Evolutionary conservation across 2,329 filamentous ascomycete species (phyloP).

Genomic region (Erysiphe neolycopersici): DNA sequence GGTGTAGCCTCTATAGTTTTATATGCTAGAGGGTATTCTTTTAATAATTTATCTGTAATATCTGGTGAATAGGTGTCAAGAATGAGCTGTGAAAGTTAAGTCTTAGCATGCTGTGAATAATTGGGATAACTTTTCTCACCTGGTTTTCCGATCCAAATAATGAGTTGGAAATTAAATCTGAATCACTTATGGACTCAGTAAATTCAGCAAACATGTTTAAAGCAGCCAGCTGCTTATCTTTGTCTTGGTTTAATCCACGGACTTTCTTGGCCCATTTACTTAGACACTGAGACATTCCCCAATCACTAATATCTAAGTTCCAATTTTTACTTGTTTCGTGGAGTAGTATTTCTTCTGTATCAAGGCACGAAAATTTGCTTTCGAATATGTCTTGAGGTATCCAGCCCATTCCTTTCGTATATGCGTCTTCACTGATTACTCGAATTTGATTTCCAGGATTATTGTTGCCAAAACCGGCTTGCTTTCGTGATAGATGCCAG

Average conservation of each 20-base stretch:
- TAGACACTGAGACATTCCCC: slow-evolving; percentile 20
- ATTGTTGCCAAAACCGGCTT: slow-evolving; percentile 34
- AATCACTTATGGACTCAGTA: slow-evolving; percentile 32
- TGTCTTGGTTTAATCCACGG: slow-evolving; percentile 2
- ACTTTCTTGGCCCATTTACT: slow-evolving; percentile 15
- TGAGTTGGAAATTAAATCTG: slow-evolving; percentile 25
- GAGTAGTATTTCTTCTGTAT: slow-evolving; percentile 33
- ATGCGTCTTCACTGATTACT: slow-evolving; percentile 61
- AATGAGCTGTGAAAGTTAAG: slow-evolving; percentile 3
- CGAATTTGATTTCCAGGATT: slow-evolving; percentile 44
- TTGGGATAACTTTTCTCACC: slow-evolving; percentile 3
- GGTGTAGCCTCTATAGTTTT: slow-evolving; percentile 24
- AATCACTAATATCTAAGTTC: slow-evolving; percentile 34
- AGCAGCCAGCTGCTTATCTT: slow-evolving; percentile 10
- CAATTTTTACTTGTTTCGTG: slow-evolving; percentile 41
- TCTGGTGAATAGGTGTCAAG: slow-evolving; percentile 9
- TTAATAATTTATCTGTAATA: slow-evolving; percentile 20
- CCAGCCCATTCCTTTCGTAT: slow-evolving; percentile 52
- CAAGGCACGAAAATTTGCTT: slow-evolving; percentile 15
- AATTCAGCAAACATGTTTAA: slow-evolving; percentile 27
- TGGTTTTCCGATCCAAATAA: slow-evolving; percentile 8
- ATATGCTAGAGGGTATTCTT: slow-evolving; percentile 26
- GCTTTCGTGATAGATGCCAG: slow-evolving; percentile 67
- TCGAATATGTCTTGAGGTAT: slow-evolving; percentile 32
- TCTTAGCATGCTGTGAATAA: not conserved